phyloP scores from a whole-genome alignment of 106 monocot species.

The Acorus gramineus region DNA sequence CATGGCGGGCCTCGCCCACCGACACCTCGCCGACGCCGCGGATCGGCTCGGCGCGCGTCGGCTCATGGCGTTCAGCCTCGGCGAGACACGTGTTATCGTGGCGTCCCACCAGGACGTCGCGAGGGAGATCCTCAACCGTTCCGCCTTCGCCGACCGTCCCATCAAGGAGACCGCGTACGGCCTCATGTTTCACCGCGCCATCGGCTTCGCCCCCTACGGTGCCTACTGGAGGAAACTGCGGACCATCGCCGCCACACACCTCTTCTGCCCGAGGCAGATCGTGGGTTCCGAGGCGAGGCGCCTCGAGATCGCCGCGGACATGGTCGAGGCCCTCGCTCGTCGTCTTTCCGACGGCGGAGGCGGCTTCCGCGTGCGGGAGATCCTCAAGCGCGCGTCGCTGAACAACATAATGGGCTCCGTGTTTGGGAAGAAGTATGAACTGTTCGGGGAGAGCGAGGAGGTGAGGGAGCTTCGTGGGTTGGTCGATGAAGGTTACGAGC shows the following conservation, averaged over 20 bases:
- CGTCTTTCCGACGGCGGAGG: neutral
- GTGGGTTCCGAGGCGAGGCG: constrained; percentile 9
- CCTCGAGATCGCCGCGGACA: constrained; percentile 23
- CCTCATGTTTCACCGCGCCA: constrained; percentile 62
- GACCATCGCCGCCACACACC: constrained; percentile 35
- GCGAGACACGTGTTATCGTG: constrained; percentile 34
- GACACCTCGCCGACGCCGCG: constrained; percentile 25
- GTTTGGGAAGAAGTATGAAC: constrained; percentile 42
- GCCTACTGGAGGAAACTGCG: constrained; percentile 56
- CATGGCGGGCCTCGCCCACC: constrained; percentile 54
- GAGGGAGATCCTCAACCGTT: constrained; percentile 38
- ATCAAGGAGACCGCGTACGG: constrained; percentile 57
- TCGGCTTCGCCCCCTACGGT: constrained; percentile 73
- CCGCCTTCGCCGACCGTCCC: constrained; percentile 56
- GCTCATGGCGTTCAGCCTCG: constrained; percentile 57
- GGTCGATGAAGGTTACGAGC: constrained; percentile 63
- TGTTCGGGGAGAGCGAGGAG: constrained; percentile 11
- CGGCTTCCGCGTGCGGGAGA: constrained; percentile 7
- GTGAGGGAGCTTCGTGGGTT: constrained; percentile 21
- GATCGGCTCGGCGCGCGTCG: constrained; percentile 9
- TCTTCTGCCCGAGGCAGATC: constrained; percentile 45
- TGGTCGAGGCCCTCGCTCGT: constrained; percentile 6
- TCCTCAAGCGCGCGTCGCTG: constrained; percentile 41
- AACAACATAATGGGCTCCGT: constrained; percentile 53
- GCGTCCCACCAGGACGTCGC: constrained; percentile 40